Percentiles rank a stretch among this genome's conserved stretches.
These are phyloP conservation scores for Scheffersomyces cryptocercus DNA, from an alignment of 1,139 yeast genomes.

Conservation along the genomic window DNA sequence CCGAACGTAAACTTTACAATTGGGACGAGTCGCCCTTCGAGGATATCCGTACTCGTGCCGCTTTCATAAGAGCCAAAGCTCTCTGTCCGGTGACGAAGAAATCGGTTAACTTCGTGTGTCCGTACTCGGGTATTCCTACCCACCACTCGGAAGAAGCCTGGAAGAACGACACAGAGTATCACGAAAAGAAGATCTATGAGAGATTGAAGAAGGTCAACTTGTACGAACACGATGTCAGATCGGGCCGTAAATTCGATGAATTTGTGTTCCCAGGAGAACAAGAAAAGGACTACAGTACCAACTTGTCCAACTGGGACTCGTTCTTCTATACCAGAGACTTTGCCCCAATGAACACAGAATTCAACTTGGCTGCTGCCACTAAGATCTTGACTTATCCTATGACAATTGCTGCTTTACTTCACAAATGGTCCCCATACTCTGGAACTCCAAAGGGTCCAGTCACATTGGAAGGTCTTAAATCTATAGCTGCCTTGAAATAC, in stretches of 20 bases:
- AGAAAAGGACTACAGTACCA: constrained; percentile 74
- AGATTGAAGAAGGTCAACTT: constrained; percentile 81
- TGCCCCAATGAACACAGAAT: constrained; percentile 95
- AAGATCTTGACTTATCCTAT: constrained; percentile 92
- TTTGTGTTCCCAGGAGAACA: constrained; percentile 88
- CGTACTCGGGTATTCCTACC: constrained; percentile 93
- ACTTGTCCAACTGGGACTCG: constrained; percentile 87
- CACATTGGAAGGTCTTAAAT: constrained; percentile 88
- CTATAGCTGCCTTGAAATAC: constrained; percentile 87
- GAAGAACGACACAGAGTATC: constrained; percentile 78
- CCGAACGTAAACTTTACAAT: constrained; percentile 20
- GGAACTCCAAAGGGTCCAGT: constrained; percentile 84
- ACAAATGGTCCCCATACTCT: constrained; percentile 82
- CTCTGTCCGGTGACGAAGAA: constrained; percentile 87
- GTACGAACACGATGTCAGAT: constrained; percentile 91
- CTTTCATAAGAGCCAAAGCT: constrained; percentile 82
- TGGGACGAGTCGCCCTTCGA: constrained; percentile 95
- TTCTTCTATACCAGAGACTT: constrained; percentile 91
- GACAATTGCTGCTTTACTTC: constrained; percentile 81
- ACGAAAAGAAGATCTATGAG: constrained; percentile 64
- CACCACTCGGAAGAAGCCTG: constrained; percentile 91
- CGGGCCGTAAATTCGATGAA: constrained; percentile 93
- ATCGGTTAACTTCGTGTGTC: constrained; percentile 85
- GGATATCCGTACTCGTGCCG: constrained; percentile 88
- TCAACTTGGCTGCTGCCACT: constrained; percentile 92